Conservation (phyloP, 176 grass and related monocot genomes). For the Phoenix roebelenii region DNA sequence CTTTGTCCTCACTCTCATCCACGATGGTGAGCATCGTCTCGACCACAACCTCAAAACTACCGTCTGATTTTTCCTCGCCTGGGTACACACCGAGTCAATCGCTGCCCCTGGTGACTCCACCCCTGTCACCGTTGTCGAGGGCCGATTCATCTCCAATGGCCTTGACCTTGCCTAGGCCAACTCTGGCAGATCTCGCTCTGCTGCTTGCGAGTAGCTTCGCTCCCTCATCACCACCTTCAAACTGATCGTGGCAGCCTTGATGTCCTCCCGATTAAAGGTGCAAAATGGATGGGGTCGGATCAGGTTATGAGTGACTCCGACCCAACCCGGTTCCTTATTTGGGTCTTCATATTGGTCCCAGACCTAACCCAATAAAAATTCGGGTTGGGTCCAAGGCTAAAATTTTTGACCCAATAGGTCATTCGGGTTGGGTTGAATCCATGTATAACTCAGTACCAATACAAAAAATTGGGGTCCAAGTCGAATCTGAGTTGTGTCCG, state of each 20-base stretch:
- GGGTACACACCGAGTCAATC: too few relatives aligned
- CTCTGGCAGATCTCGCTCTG: slow-evolving; percentile 3
- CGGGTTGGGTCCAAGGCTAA: too few relatives aligned
- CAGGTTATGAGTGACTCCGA: too few relatives aligned
- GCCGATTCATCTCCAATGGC: slow-evolving; percentile 91
- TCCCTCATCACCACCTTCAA: slow-evolving; percentile 38
- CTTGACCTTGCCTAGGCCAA: slow-evolving; percentile 54
- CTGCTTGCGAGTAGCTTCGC: not conserved
- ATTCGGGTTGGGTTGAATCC: too few relatives aligned
- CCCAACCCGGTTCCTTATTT: too few relatives aligned
- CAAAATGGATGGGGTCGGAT: too few relatives aligned
- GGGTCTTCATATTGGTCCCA: too few relatives aligned
- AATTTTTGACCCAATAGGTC: too few relatives aligned
- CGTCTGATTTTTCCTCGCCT: slow-evolving; percentile 35
- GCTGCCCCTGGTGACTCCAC: slow-evolving; percentile 18
- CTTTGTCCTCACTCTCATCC: slow-evolving; percentile 86
- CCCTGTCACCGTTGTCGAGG: slow-evolving; percentile 63
- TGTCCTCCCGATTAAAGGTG: slow-evolving; percentile 25
- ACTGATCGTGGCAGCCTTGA: slow-evolving; percentile 45
- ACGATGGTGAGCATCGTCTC: slow-evolving; percentile 59
- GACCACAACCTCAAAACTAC: slow-evolving; percentile 37
- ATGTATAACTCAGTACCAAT: too few relatives aligned
- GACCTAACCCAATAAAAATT: too few relatives aligned
- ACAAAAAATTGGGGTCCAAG: too few relatives aligned
- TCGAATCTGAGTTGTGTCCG: too few relatives aligned